Base-by-base conservation (phyloP, 78 protist genomes). In the Polysphondylium violaceum region DNA sequence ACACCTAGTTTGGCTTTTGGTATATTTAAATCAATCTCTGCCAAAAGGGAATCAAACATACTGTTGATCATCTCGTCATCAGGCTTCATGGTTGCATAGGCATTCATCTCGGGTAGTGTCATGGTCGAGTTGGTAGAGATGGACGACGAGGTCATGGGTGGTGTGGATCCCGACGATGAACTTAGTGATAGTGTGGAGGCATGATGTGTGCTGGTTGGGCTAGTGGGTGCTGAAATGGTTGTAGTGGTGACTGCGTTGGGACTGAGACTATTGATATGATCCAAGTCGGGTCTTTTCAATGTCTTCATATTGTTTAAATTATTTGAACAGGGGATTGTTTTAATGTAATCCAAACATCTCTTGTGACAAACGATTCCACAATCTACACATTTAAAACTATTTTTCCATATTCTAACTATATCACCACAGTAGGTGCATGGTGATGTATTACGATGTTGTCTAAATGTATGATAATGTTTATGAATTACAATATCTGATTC, bases 311-410 rank as follows among this genome's bases (percentile, higher is more conserved):
- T 40, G 19, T 55, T 31, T 27, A 19, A 68, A 0, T 58, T 65
- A 0, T 38, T 53, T n/a, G 79, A 69, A 44, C 91, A 83, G 40
- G 91, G 36, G 1, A 83, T 69, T 25, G 91, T 83, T 44, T 69
- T 83, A 59, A 83, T 58, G 3, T 63, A 51, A 41, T 83, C 91
- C 55, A 83, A 47, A 33, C 91, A 83, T 69, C 43, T 83, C 72
- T 83, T 83, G 35, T 83, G 91, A 19, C 91, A 83, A 33, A 58
- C 75, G 23, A 83, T 74, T 31, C 91, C 91, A 43, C 91, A 83
- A 31, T 41, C 44, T 19, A 36, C 44, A 19, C 78, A 72, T 50
- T 72, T 72, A 33, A 50, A 72, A 50, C 63, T 72, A 21, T 36
- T 27, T 23, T 29, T 41, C 44, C 56, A 50, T 50, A 72, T 8